Evolutionary conservation across 2,329 filamentous ascomycete species (phyloP).

Genomic region (Penicillium digitatum): DNA sequence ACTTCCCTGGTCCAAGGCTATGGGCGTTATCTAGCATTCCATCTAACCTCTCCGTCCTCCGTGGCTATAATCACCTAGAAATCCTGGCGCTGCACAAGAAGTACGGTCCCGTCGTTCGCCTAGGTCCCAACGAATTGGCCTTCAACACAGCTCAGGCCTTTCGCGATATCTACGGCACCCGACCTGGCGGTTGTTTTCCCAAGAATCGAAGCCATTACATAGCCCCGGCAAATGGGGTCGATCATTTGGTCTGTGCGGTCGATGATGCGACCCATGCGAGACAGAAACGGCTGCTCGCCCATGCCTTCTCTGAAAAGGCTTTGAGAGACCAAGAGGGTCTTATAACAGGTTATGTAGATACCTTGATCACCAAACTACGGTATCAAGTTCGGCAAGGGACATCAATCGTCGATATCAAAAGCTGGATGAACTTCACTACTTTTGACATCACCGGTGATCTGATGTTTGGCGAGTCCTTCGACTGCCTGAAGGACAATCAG

Average conservation of each 20-base stretch:
- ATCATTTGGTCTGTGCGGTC: constrained; percentile 20
- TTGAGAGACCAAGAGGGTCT: constrained; percentile 30
- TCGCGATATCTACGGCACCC: constrained; percentile 33
- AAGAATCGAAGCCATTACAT: constrained; percentile 22
- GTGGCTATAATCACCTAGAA: constrained; percentile 24
- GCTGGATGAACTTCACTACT: constrained; percentile 36
- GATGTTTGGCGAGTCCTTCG: constrained; percentile 40
- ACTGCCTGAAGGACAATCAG: constrained; percentile 35
- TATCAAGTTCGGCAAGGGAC: background rate
- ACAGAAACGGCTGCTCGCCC: constrained; percentile 10
- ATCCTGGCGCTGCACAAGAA: constrained; percentile 21
- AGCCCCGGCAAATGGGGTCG: constrained; percentile 38
- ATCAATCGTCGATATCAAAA: constrained; percentile 24
- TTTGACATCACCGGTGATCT: constrained; percentile 43
- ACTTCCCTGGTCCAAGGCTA: constrained; percentile 29
- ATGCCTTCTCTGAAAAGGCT: constrained; percentile 8
- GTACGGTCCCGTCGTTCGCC: constrained; percentile 21
- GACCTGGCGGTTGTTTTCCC: constrained; percentile 19
- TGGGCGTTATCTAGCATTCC: constrained; percentile 27
- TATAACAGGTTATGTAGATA: constrained; percentile 27
- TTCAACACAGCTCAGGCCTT: constrained; percentile 31
- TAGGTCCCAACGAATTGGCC: constrained; percentile 19
- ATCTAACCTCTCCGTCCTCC: constrained; percentile 16
- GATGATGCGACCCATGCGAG: constrained; percentile 19
- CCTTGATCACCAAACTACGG: constrained; percentile 22